Conservation (phyloP, 2,329 filamentous ascomycete genomes). For the Teratosphaeria viscida region DNA sequence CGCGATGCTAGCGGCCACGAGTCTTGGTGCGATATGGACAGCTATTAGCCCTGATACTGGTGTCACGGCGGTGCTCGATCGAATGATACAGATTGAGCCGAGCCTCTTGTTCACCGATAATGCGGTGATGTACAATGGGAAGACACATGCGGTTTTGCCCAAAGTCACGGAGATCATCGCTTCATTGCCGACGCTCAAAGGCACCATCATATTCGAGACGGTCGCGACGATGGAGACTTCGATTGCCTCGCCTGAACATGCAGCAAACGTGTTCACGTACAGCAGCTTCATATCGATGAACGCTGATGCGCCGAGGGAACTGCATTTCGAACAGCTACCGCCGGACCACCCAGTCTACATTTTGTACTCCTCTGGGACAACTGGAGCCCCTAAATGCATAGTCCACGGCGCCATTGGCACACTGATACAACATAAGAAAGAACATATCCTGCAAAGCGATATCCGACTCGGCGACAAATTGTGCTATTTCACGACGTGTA, state of each 20-base stretch:
- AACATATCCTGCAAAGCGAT: constrained; percentile 79
- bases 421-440: constrained; percentile 92
- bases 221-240: constrained; percentile 35
- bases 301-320: constrained; percentile 6
- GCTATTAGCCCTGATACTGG: constrained; percentile 88
- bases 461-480: constrained; percentile 62
- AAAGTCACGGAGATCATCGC: constrained; percentile 72
- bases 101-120: constrained; percentile 79
- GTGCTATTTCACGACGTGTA: constrained; percentile 90
- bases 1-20: constrained; percentile 73
- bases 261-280: constrained; percentile 10
- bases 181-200: constrained; percentile 55
- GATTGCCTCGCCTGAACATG: constrained; percentile 12
- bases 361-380: constrained; percentile 87
- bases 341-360: constrained; percentile 89
- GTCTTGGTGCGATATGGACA: constrained; percentile 84
- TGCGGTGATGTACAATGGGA: constrained; percentile 81
- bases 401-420: constrained; percentile 86
- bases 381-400: constrained; percentile 79
- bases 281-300: constrained; percentile 31
- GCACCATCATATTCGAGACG: constrained; percentile 65
- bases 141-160: constrained; percentile 65
- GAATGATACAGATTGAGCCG: constrained; percentile 75
- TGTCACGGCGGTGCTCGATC: constrained; percentile 80
- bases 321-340: constrained; percentile 61